Evolutionary conservation across 495 filamentous ascomycete genomes (phyloP), one percentile per base, ranked within the genome.

Genomic region (Hypomontagnella submonticulosa): DNA sequence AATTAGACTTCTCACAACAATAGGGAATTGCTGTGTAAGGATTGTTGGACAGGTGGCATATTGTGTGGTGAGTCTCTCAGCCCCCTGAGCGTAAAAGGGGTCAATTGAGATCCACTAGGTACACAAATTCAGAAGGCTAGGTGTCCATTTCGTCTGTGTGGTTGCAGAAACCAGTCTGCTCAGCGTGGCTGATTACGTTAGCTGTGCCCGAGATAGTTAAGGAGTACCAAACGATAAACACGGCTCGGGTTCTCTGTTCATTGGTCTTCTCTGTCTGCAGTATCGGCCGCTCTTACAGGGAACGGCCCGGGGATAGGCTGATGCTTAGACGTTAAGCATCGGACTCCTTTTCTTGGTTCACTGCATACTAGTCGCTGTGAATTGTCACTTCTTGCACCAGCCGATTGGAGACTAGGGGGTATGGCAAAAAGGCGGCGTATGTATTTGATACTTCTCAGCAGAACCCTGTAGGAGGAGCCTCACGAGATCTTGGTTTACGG

Each of bases 141-240:
- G 63, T 61, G 51, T 58, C 58, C 58, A 59, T 67, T 62, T 4
- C 23, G 64, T 67, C 64, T 63, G 64, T 67, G 64, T 67, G 58
- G 53, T 27, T 67, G 64, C 64, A 67, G 33, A 57, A 15, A 55
- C 37, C 49, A 23, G 38, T 9, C 43, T 38, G 19, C 56, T 16
- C 15, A 19, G 30, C 16, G 44, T 52, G 16, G 18, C 23, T 51
- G 27, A 38, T 60, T 57, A 49, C 57, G 32, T 66, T 37, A 44
- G 43, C 23, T 10, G 40, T 47, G 20, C 36, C 36, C 13, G 13
- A 40, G 49, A 20, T 13, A 27, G 11, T 10, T 33, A 51, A 51
- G 32, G 40, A 54, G 20, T 34, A 58, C n/a, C 23, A 19, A n/a
- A 7, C 12, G 27, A 32, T 32, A 32, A 38, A 20, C 18, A 61